Evolutionary conservation across 768 basidiomycete genomes (phyloP).

Genomic region (Psilocybe subaeruginosa): DNA sequence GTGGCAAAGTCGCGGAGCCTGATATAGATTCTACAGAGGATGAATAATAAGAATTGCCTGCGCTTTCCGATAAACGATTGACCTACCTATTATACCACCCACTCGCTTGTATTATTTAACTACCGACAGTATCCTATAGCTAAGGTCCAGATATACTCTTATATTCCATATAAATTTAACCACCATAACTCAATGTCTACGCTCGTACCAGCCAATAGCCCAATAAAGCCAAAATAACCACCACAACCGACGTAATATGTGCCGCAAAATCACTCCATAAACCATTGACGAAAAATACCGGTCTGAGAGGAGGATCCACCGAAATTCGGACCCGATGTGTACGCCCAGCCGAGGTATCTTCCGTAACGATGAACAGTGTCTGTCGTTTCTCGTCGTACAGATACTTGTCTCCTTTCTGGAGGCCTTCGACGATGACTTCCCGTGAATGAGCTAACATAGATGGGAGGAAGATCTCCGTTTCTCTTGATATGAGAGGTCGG

Average conservation of each 20-base stretch:
- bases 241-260: conserved; percentile 22
- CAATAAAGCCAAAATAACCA: conserved; percentile 23
- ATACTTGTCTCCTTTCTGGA: conserved; percentile 54
- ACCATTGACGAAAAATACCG: conserved; percentile 60
- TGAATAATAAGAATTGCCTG: too few relatives aligned
- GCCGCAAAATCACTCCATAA: conserved; percentile 62
- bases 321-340: conserved; percentile 55
- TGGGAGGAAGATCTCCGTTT: conserved; percentile 87
- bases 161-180: neutral
- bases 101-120: neutral
- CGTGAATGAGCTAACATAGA: conserved; percentile 59
- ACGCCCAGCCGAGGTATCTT: conserved; percentile 45
- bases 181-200: neutral
- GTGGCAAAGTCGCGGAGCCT: neutral
- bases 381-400: conserved; percentile 67
- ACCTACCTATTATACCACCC: too few relatives aligned
- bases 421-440: conserved; percentile 59
- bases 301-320: conserved; percentile 53
- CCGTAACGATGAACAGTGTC: conserved; percentile 69
- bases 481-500: conserved; percentile 46
- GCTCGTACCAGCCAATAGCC: conserved; percentile 11
- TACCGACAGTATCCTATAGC: neutral
- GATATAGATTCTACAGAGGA: too few relatives aligned
- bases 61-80: too few relatives aligned
- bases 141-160: neutral